Evolutionary conservation across 2,329 filamentous ascomycete species (phyloP), one percentile per base, ranked within the genome.

Genomic region (Penicillium sp.): DNA sequence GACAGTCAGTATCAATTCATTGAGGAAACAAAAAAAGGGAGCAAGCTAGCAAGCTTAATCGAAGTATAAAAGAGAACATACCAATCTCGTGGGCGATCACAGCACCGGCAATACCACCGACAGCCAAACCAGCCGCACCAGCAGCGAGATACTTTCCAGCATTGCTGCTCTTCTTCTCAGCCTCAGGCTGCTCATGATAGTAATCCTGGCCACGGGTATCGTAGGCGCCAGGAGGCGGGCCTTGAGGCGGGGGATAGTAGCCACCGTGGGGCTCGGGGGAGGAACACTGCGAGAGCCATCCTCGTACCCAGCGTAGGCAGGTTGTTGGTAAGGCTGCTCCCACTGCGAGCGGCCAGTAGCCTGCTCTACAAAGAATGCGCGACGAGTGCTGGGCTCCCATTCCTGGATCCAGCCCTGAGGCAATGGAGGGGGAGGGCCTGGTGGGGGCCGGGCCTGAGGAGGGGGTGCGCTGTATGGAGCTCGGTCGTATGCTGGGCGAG

Each of bases 291-390:
- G 66, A 5, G 63, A 63, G 11, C 55, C 65, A 45, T 62, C 58
- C n/a, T 58, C 51, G 29, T 59, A 57, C 14, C 63, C 65, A 34
- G 44, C 57, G 26, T 65, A 65, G 8, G 61, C 64, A 2, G 39
- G 36, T 13, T 60, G 60, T n/a, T 50, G 51, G 14, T 58, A 61
- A 47, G 85, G 84, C 14, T 79, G 76, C 58, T 87, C 83, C 85
- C 85, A 88, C 69, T 88, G 84, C 0, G 83, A 81, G 54, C 79
- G 80, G 18, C 84, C 83, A 11, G 83, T 83, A 43, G 81, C 76
- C 53, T 83, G 74, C 68, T 88, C 84, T 53, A 84, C 77, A 65
- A 86, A 89, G 73, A 83, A 88, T 75, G 83, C 87, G 51, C 83
- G 81, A 65, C 85, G 81, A 56, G 78, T 75, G 54, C 76, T 77